Percentiles rank a stretch among this genome's conserved stretches.
phyloP scores from a whole-genome alignment of 768 basidiomycete genomes.

The Serendipita vermifera region DNA sequence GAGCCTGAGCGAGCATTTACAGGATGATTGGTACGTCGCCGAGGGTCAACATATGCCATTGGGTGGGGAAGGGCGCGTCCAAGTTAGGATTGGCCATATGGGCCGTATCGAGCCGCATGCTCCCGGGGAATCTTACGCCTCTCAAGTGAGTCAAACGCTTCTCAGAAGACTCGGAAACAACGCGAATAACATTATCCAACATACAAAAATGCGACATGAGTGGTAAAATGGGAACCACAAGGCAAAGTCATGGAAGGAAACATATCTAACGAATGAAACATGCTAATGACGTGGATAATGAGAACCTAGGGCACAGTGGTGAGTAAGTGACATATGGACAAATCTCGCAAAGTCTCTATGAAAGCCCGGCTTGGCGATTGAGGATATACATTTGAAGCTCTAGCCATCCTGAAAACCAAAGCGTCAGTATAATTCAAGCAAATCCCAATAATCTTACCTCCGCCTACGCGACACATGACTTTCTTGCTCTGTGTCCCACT shows the following conservation, averaged over 20 bases:
- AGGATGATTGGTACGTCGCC: conserved; percentile 9
- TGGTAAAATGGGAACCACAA: background rate
- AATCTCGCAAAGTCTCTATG: too few relatives aligned
- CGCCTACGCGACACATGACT: conserved; percentile 84
- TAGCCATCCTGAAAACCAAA: conserved; percentile 21
- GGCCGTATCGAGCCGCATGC: too few relatives aligned
- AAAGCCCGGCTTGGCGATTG: conserved; percentile 61
- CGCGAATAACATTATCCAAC: too few relatives aligned
- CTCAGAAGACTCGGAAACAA: too few relatives aligned
- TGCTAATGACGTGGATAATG: too few relatives aligned
- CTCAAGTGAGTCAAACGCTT: too few relatives aligned
- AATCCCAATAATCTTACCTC: conserved; percentile 38
- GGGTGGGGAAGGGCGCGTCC: background rate
- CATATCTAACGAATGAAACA: background rate
- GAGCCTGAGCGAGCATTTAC: background rate
- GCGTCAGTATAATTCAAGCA: background rate
- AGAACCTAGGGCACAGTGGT: too few relatives aligned
- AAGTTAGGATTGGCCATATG: too few relatives aligned
- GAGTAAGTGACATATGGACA: too few relatives aligned
- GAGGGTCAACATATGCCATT: conserved; percentile 15
- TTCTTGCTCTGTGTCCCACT: conserved; percentile 47
- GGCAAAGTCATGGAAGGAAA: background rate
- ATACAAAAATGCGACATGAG: too few relatives aligned
- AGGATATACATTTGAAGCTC: conserved; percentile 64
- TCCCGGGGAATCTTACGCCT: too few relatives aligned